These are phyloP conservation scores for Hansenula lynferdii DNA, from an alignment of 1,139 yeast species.

Conservation along the genomic window DNA sequence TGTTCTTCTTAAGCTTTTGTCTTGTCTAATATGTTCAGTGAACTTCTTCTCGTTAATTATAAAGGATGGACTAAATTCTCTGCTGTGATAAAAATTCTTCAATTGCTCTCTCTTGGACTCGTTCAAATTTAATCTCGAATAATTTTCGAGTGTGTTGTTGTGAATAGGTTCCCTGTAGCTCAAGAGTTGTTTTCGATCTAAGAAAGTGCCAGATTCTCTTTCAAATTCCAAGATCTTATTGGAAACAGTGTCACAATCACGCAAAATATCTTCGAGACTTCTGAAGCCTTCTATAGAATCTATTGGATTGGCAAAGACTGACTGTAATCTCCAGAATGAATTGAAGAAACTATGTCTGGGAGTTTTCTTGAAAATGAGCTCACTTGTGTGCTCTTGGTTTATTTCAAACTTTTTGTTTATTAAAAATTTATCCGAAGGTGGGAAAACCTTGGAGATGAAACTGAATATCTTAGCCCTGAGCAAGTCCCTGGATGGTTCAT, in stretches of 20 bases:
- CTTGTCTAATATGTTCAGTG: constrained; percentile 11
- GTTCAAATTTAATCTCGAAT: constrained; percentile 5
- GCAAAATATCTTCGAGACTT: neutral
- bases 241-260: neutral
- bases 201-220: no score
- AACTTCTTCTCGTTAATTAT: constrained; percentile 12
- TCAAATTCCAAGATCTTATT: neutral
- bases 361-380: constrained; percentile 6
- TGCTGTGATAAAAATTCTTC: constrained; percentile 7
- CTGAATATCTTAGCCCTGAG: constrained; percentile 13
- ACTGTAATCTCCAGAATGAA: constrained; percentile 16
- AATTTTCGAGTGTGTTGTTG: no score
- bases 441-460: constrained; percentile 12
- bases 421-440: constrained; percentile 6
- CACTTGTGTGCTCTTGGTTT: constrained; percentile 11
- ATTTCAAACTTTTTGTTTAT: constrained; percentile 12
- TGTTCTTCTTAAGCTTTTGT: constrained; percentile 11
- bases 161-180: no score
- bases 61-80: constrained; percentile 12
- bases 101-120: constrained; percentile 7
- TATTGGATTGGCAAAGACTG: constrained; percentile 11
- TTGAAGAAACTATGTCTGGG: neutral
- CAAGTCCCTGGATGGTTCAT: constrained; percentile 15
- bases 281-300: neutral
- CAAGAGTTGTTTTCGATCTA: no score